Evolutionary conservation across 208 protist genomes (phyloP).

Genomic region (Lotmaria passim): DNA sequence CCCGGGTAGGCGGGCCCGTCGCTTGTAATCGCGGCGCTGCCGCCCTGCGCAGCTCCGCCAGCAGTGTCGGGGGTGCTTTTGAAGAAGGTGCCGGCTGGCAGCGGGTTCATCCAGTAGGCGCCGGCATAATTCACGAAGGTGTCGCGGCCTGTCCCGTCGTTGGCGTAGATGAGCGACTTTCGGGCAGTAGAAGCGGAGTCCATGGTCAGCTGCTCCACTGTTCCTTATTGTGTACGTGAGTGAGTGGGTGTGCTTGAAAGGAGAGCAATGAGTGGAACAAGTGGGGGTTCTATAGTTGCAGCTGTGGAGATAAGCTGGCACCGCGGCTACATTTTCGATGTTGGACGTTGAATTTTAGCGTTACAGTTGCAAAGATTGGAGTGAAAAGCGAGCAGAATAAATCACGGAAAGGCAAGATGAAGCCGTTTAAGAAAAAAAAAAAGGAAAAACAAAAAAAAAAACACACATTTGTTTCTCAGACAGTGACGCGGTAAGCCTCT

Average conservation of each 20-base stretch:
- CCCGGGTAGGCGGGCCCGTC: constrained; percentile 30
- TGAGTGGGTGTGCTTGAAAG: background rate
- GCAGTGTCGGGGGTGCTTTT: constrained; percentile 30
- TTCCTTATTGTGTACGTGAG: background rate
- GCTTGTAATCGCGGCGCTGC: constrained; percentile 16
- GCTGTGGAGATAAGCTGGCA: no score
- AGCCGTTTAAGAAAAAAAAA: background rate
- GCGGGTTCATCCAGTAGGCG: constrained; percentile 82
- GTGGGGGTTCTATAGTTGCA: no score
- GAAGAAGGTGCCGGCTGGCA: constrained; percentile 61
- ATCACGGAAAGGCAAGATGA: background rate
- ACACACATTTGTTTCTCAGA: no score
- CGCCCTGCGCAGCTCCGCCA: background rate
- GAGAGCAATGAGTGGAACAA: no score
- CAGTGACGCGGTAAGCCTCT: no score
- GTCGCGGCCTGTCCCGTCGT: constrained; percentile 71
- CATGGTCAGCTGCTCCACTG: constrained; percentile 4
- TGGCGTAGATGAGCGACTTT: constrained; percentile 49
- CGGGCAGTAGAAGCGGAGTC: constrained; percentile 13
- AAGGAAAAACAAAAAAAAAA: no score
- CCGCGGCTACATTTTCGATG: no score
- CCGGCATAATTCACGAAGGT: constrained; percentile 84
- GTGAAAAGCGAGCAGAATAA: background rate
- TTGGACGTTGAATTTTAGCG: no score
- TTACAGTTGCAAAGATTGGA: no score